Percentiles rank a stretch among this genome's conserved stretches.
These are phyloP conservation scores for Isoetes taiwanensis DNA, from an alignment of 75 land plant species.

Conservation along the genomic window DNA sequence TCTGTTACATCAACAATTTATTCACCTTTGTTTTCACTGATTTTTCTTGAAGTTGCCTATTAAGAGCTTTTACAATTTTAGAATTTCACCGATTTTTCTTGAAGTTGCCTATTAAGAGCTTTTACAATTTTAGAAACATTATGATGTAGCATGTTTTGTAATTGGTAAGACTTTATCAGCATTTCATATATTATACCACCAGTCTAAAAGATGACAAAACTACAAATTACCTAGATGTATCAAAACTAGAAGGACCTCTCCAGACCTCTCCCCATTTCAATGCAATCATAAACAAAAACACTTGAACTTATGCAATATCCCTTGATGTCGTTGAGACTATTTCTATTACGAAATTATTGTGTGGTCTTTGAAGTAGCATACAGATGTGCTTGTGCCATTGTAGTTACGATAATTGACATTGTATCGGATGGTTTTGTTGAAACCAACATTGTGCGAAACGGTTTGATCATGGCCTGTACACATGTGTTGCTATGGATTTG, in stretches of 20 bases:
- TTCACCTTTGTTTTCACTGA: constrained; percentile 85
- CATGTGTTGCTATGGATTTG: too few relatives aligned
- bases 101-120: constrained; percentile 81
- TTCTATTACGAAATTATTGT: too few relatives aligned
- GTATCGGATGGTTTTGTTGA: too few relatives aligned
- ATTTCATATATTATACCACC: background rate
- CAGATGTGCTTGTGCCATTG: too few relatives aligned
- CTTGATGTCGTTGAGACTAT: too few relatives aligned
- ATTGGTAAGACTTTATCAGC: background rate
- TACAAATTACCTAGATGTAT: constrained; percentile 48
- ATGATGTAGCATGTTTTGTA: constrained; percentile 66
- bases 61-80: too few relatives aligned
- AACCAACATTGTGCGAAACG: too few relatives aligned
- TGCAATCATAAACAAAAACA: too few relatives aligned
- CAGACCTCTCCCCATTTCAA: constrained; percentile 87
- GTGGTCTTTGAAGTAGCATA: too few relatives aligned
- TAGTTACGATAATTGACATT: too few relatives aligned
- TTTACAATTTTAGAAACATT: constrained; percentile 91
- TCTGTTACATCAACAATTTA: background rate
- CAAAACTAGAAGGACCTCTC: constrained; percentile 48
- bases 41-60: constrained; percentile 88
- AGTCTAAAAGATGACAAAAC: background rate
- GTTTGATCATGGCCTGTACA: too few relatives aligned
- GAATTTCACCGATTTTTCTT: constrained; percentile 88
- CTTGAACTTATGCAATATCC: too few relatives aligned